Percentiles rank a stretch among this genome's conserved stretches.
Conservation (phyloP, 768 basidiomycete species). For the Tubosaeta sp. region DNA sequence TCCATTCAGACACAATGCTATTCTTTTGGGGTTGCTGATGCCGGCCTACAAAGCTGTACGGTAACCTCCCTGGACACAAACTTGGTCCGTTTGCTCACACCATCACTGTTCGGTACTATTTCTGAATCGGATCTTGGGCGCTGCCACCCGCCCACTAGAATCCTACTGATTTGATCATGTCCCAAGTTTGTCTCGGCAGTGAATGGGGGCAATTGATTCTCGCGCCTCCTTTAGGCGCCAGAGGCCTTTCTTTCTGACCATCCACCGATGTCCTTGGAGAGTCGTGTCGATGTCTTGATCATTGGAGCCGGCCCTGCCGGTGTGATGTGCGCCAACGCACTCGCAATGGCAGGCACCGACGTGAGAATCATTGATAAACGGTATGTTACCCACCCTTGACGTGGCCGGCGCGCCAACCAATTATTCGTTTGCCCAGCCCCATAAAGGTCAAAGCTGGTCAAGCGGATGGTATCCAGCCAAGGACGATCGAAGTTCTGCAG, state of each 20-base stretch:
- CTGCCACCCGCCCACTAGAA: background rate
- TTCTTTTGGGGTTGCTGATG: background rate
- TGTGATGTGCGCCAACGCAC: slow-evolving; percentile 63
- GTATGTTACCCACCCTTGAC: slow-evolving; percentile 17
- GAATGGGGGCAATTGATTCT: background rate
- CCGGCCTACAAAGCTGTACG: background rate
- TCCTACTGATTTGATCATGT: no score
- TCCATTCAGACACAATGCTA: no score
- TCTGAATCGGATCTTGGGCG: background rate
- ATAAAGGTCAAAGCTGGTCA: slow-evolving; percentile 42
- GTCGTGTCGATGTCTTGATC: slow-evolving; percentile 43
- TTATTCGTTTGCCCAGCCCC: slow-evolving; percentile 29
- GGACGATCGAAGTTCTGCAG: slow-evolving; percentile 53
- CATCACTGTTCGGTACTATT: background rate
- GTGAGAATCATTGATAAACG: slow-evolving; percentile 47
- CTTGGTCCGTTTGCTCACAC: no score
- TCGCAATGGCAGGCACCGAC: slow-evolving; percentile 40
- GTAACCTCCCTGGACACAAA: background rate
- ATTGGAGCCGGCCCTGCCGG: slow-evolving; percentile 53
- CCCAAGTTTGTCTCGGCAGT: background rate
- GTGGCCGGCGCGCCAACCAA: background rate
- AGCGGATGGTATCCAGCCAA: slow-evolving; percentile 54
- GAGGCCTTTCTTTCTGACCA: background rate
- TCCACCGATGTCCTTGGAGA: slow-evolving; percentile 21
- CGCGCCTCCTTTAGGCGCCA: background rate